Evolutionary conservation across 805 yeast genomes (phyloP), one percentile per base, ranked within the genome.

Genomic region (Zygosaccharomyces lentus): DNA sequence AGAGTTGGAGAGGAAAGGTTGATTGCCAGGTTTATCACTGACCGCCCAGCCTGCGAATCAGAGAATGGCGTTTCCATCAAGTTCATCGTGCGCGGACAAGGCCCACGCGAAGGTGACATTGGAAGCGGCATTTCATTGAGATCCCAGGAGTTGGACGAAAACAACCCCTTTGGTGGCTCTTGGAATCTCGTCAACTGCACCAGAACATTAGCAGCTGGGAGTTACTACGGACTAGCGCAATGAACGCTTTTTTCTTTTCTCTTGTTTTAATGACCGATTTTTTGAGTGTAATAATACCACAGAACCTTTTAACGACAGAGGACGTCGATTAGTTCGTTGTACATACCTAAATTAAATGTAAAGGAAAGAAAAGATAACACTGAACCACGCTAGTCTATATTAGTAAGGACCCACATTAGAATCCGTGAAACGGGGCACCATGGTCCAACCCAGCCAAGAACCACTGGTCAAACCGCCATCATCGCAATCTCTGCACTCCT

Each of bases 11-110:
- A 84, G 53, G 82, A 83, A 56, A 80, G 84, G 57, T 73, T 90
- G 36, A 81, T 91, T 59, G 96, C 95, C 13, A 81, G 96, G 67
- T 88, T 91, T 60, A 70, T 82, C 62, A 91, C 96, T 3, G 78
- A 77, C 34, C 84, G 84, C 4, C 62, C 66, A 34, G 95, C 85
- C 6, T 66, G 67, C n/a, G 96, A 88, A 65, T 74, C 83, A 17
- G 80, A 80, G 12, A 72, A 80, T 25, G 96, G 96, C 34, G 80
- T 87, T 41, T 84, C 81, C 57, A 68, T 84, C 36, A 79, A 82
- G 62, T 86, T 84, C 59, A 67, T 73, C n/a, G 64, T 78, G 41
- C 66, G 67, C 45, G 58, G 55, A 34, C 49, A 52, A 21, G 46
- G 52, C 9, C 44, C 45, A 13, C 38, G 43, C 12, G 45, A 47